Conservation (phyloP, 2,329 filamentous ascomycete species). For the Volutella citrinella region DNA sequence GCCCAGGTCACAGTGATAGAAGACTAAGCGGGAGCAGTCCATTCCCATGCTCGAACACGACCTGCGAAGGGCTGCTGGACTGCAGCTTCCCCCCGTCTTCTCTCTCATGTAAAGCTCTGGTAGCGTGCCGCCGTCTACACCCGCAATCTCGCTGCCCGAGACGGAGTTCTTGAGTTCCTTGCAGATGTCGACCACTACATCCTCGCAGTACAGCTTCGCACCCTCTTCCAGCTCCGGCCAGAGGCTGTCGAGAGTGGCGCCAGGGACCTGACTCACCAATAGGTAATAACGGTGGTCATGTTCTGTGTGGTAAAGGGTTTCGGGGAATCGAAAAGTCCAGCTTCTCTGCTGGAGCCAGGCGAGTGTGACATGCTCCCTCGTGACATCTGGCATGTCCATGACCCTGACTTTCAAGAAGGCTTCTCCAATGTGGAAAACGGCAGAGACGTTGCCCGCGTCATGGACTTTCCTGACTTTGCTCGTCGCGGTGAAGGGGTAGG, state of each 20-base stretch:
- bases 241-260: background rate
- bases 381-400: background rate
- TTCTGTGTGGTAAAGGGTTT: background rate
- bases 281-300: background rate
- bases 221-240: background rate
- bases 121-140: too few relatives aligned
- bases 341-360: background rate
- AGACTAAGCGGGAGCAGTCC: conserved; percentile 15
- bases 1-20: conserved; percentile 18
- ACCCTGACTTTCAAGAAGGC: background rate
- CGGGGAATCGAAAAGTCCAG: background rate
- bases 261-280: background rate
- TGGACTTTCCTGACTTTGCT: background rate
- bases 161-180: too few relatives aligned
- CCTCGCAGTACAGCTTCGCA: too few relatives aligned
- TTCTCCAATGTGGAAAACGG: background rate
- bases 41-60: conserved; percentile 14
- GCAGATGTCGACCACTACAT: too few relatives aligned
- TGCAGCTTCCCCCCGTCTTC: too few relatives aligned
- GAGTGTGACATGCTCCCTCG: background rate
- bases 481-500: background rate
- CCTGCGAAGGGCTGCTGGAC: too few relatives aligned
- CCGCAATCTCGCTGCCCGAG: too few relatives aligned
- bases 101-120: too few relatives aligned
- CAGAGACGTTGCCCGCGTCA: background rate